Percentiles rank a stretch among this genome's conserved stretches.
Conservation (phyloP, 495 filamentous ascomycete genomes). For the Penicillium ochrochloron region DNA sequence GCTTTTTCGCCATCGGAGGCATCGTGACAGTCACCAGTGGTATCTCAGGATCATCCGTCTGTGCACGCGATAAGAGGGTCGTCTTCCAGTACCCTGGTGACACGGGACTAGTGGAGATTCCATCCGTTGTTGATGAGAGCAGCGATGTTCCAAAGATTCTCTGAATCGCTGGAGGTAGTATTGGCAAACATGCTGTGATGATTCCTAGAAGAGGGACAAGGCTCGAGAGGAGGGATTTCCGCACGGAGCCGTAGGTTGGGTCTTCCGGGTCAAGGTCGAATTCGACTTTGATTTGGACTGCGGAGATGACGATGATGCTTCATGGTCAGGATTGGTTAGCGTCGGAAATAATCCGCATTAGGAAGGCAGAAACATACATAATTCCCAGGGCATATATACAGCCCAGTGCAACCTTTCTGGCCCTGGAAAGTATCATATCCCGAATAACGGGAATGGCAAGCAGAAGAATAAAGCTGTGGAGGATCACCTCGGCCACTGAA, state of each 20-base stretch:
- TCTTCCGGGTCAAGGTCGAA: slow-evolving; percentile 18
- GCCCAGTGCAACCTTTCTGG: slow-evolving; percentile 15
- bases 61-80: slow-evolving; percentile 12
- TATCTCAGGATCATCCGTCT: slow-evolving; percentile 28
- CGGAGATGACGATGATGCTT: slow-evolving; percentile 25
- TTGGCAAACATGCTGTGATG: slow-evolving; percentile 28
- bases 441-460: slow-evolving; percentile 16
- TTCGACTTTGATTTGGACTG: slow-evolving; percentile 23
- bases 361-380: not conserved
- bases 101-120: not conserved
- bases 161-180: slow-evolving; percentile 15
- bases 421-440: slow-evolving; percentile 13
- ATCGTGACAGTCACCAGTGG: slow-evolving; percentile 28
- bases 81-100: slow-evolving; percentile 23
- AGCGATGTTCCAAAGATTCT: slow-evolving; percentile 10
- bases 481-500: slow-evolving; percentile 18
- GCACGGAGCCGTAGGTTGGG: slow-evolving; percentile 19
- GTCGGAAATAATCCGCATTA: slow-evolving; percentile 19
- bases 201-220: slow-evolving; percentile 23
- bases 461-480: slow-evolving; percentile 23
- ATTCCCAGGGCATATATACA: slow-evolving; percentile 22
- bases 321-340: not conserved
- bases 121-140: slow-evolving; percentile 12
- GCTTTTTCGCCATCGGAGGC: slow-evolving; percentile 27
- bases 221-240: slow-evolving; percentile 26